phyloP scores from a whole-genome alignment of 768 basidiomycete species.

The Auriscalpium microsporum region DNA sequence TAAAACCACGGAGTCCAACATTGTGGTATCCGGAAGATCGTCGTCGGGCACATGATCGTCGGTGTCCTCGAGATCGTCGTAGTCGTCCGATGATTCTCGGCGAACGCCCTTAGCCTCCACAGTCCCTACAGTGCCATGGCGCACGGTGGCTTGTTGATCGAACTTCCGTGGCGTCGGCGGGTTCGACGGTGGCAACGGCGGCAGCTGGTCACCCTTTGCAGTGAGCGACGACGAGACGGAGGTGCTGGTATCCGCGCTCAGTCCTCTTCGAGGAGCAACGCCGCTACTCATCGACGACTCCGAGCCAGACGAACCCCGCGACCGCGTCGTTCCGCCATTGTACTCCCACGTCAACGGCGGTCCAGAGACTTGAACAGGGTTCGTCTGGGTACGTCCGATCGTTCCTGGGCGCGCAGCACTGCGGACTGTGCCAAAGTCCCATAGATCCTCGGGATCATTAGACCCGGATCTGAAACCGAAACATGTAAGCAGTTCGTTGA shows the following conservation, averaged over 20 bases:
- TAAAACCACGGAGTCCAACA: slow-evolving; percentile 91
- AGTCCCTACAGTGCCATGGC: slow-evolving; percentile 30
- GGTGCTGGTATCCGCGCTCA: slow-evolving; percentile 21
- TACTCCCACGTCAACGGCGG: slow-evolving; percentile 78
- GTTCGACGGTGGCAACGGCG: slow-evolving; percentile 37
- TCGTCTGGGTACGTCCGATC: slow-evolving; percentile 52
- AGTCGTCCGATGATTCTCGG: slow-evolving; percentile 53
- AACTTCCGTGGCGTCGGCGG: slow-evolving; percentile 28
- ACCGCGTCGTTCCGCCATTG: slow-evolving; percentile 35
- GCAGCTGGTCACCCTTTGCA: slow-evolving; percentile 48
- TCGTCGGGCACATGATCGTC: slow-evolving; percentile 43
- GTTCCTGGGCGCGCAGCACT: slow-evolving; percentile 47
- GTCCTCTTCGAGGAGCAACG: slow-evolving; percentile 19
- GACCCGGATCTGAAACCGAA: slow-evolving; percentile 35
- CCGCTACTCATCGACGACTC: slow-evolving; percentile 26
- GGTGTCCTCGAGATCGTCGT: slow-evolving; percentile 53
- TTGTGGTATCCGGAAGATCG: slow-evolving; percentile 69
- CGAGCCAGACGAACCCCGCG: slow-evolving; percentile 30
- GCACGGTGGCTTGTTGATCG: slow-evolving; percentile 62
- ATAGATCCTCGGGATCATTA: slow-evolving; percentile 73
- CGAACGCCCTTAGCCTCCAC: slow-evolving; percentile 24
- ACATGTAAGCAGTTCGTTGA: background rate
- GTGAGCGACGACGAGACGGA: slow-evolving; percentile 31
- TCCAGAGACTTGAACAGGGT: slow-evolving; percentile 50
- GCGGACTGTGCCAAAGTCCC: slow-evolving; percentile 97